Evolutionary conservation across 2,329 filamentous ascomycete species (phyloP).

Genomic region (Tolypocladium guangdongense): DNA sequence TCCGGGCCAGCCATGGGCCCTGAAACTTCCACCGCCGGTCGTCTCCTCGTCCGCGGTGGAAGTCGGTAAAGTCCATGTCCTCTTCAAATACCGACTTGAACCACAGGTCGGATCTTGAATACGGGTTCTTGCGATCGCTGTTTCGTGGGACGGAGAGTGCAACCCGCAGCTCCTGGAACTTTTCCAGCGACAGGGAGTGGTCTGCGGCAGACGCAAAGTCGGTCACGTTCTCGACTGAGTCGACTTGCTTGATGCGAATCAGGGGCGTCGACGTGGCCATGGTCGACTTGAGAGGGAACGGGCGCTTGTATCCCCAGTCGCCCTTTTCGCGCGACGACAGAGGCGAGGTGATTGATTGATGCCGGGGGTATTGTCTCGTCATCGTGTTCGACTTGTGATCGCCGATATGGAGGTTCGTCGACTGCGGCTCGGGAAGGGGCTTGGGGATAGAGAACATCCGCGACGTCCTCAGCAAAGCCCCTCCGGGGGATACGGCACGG

Average conservation of each 20-base stretch:
- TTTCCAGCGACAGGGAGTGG: constrained; percentile 68
- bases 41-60: constrained; percentile 22
- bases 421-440: constrained; percentile 55
- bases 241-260: constrained; percentile 66
- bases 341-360: constrained; percentile 73
- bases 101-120: constrained; percentile 11
- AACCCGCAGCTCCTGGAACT: constrained; percentile 75
- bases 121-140: constrained; percentile 7
- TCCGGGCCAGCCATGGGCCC: constrained; percentile 55
- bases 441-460: constrained; percentile 81
- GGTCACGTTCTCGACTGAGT: constrained; percentile 79
- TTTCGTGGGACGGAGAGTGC: constrained; percentile 48
- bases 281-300: constrained; percentile 67
- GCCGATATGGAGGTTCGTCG: constrained; percentile 26
- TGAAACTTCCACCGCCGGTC: constrained; percentile 54
- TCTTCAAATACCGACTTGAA: constrained; percentile 49
- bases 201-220: constrained; percentile 79
- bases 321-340: constrained; percentile 60
- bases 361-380: constrained; percentile 69
- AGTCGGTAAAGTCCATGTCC: constrained; percentile 40
- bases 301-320: constrained; percentile 88
- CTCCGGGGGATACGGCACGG: constrained; percentile 45
- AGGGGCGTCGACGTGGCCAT: constrained; percentile 61
- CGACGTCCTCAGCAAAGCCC: constrained; percentile 68
- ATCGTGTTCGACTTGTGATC: constrained; percentile 26